Base-by-base conservation (phyloP, 2,329 filamentous ascomycete genomes). In the Ophiocordyceps robertsii region DNA sequence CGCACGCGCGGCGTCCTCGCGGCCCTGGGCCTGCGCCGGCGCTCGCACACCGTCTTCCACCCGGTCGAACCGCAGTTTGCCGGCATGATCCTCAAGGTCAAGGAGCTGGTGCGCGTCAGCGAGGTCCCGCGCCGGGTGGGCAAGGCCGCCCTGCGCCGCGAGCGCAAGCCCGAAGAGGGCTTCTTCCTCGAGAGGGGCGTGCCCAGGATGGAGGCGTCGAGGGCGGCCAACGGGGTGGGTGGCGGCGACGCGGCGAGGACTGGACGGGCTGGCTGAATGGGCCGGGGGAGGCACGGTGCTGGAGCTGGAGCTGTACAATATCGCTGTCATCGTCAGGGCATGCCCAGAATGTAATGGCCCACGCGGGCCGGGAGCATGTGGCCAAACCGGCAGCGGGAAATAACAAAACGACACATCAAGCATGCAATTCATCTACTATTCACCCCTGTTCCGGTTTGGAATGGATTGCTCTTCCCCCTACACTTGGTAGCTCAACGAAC, bases 51-150 rank as follows among this genome's bases (percentile, higher is more conserved):
- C 42, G 89, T 95, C 55, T 95, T 93, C 71, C 83, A 94, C 64
- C 84, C 85, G 32, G 87, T 94, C 47, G 75, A 75, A 47, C 77
- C 80, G 36, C 80, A 87, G 51, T 79, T 86, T 47, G 89, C 89
- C 10, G 89, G 89, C 58, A 87, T 93, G 69, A 86, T 95, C 56
- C 82, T 95, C 72, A 82, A 83, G 63, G 87, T 95, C 53, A 95
- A 95, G 70, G 89, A 95, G 66, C 69, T 95, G 48, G 85, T 95
- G 38, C 72, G 77, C 42, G 87, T 95, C 31, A 69, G 79, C 51
- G 88, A 94, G 66, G 86, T 93, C 37, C 80, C 71, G 8, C 75
- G 77, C 57, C 63, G 66, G 43, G 76, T 94, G 67, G 72, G 94
- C 56, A 79, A 78, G 65, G 75, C 72, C 41, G 69, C 75, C 64